phyloP scores from a whole-genome alignment of 768 basidiomycete species.

The Lactifluus echinatus region DNA sequence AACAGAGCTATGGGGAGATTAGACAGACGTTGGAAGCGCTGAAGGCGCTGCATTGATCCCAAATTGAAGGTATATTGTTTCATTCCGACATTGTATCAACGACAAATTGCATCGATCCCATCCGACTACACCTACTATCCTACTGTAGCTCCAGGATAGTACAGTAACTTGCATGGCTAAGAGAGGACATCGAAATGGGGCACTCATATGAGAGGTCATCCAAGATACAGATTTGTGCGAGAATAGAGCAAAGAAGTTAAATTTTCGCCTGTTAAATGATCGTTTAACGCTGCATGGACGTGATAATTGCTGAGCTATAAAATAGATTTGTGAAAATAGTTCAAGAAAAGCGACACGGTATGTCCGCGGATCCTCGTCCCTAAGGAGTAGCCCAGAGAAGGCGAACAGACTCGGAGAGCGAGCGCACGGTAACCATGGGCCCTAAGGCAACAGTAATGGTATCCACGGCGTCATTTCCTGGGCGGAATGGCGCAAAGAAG shows the following conservation, averaged over 20 bases:
- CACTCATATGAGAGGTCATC: too few species aligned
- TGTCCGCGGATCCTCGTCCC: neutral
- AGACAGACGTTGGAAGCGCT: constrained; percentile 35
- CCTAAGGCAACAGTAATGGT: neutral
- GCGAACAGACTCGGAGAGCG: constrained; percentile 11
- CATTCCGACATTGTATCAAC: neutral
- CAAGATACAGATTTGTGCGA: neutral
- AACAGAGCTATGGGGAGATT: constrained; percentile 35
- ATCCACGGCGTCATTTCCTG: constrained; percentile 20
- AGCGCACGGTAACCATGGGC: constrained; percentile 4
- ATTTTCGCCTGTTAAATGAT: neutral
- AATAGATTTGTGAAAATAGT: constrained; percentile 8
- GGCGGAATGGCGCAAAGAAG: constrained; percentile 65
- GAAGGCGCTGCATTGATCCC: constrained; percentile 35
- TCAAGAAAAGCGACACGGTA: neutral
- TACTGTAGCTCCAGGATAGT: neutral
- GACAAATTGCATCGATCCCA: neutral
- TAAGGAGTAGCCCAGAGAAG: constrained; percentile 11
- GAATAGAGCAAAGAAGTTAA: neutral
- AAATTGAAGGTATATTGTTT: neutral
- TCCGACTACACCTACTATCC: neutral
- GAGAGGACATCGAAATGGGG: too few species aligned
- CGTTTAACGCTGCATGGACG: neutral
- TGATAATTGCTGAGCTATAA: constrained; percentile 10
- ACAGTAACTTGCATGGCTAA: neutral